Percentiles rank a stretch among this genome's conserved stretches.
Conservation (phyloP, 345 rosid species). For the Carallia pectinifolia region DNA sequence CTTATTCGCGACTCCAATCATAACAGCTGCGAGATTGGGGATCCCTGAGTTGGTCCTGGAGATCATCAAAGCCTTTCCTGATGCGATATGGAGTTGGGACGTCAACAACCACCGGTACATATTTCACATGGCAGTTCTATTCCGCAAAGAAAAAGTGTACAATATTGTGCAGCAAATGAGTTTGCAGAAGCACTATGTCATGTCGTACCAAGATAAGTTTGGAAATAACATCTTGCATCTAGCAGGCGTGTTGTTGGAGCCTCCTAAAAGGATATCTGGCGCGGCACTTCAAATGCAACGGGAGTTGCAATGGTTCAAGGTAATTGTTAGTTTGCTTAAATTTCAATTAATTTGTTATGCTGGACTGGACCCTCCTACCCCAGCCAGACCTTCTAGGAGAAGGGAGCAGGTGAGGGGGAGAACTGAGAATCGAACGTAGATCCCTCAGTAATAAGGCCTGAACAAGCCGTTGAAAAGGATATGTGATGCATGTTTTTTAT, state of each 20-base stretch:
- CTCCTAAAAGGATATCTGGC: too few relatives aligned
- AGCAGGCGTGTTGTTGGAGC: not conserved
- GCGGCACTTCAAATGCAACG: slow-evolving; percentile 18
- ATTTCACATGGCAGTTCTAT: not conserved
- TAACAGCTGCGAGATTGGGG: not conserved
- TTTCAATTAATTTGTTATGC: not conserved
- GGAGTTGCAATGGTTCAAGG: slow-evolving; percentile 18
- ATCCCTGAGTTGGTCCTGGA: not conserved
- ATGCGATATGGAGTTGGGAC: not conserved
- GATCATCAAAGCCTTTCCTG: not conserved
- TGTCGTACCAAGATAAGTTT: not conserved
- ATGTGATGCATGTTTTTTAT: too few relatives aligned
- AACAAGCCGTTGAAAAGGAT: too few relatives aligned
- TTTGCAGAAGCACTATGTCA: not conserved
- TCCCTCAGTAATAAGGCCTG: too few relatives aligned
- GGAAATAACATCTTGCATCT: not conserved
- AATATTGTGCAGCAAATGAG: not conserved
- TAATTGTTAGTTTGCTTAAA: not conserved
- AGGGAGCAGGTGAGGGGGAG: too few relatives aligned
- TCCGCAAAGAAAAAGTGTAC: not conserved
- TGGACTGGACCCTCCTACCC: too few relatives aligned
- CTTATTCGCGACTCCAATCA: not conserved
- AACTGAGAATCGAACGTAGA: too few relatives aligned
- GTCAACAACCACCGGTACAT: too few relatives aligned
- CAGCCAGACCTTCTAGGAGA: too few relatives aligned